Base-by-base conservation (phyloP, 2,329 filamentous ascomycete genomes). In the Herpotrichia juniperi region DNA sequence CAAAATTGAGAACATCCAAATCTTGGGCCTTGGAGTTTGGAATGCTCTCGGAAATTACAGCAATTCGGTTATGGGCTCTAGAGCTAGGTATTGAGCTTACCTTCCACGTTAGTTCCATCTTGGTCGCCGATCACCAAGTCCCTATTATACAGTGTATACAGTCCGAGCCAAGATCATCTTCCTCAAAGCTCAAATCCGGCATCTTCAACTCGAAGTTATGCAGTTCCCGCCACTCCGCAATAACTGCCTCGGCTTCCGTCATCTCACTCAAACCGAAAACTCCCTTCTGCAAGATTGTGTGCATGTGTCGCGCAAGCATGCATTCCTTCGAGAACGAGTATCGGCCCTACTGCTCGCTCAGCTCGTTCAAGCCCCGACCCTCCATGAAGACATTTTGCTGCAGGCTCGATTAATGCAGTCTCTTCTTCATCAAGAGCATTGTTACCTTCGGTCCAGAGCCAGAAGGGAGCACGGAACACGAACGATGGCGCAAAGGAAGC, bases 401-500 rank as follows among this genome's bases (percentile, higher is more conserved):
- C 9, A 7, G 57, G 60, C 8, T 50, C 43, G 12, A 50, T 19
- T 10, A 48, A 49, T n/a, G 64, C 54, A 21, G 64, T 59, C 8
- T 59, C 53, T 17, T 66, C 59, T 19, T 61, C 50, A 2, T 63
- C 61, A 5, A 62, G 44, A 9, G 9, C 28, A 25, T 34, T 34
- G 3, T 37, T 32, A 8, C 54, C 44, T 50, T 57, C 57, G 11
- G 32, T 42, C 70, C 72, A 75, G 0, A 75, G 34, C 66, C 66
- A 74, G 8, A 59, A 50, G 0, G 72, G 72, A 0, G 71, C 63
- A 8, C 52, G 35, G 1, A 61, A 58, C 50, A 74, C 56, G 47
- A 74, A 73, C 8, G 54, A 51, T 0, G 72, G 71, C 0, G 57
- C 71, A 25, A 76, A 58, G 0, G 62, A 26, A 4, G 72, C 70